These are phyloP conservation scores for Metschnikowia aberdeeniae DNA, from an alignment of 805 yeast species.

Conservation along the genomic window DNA sequence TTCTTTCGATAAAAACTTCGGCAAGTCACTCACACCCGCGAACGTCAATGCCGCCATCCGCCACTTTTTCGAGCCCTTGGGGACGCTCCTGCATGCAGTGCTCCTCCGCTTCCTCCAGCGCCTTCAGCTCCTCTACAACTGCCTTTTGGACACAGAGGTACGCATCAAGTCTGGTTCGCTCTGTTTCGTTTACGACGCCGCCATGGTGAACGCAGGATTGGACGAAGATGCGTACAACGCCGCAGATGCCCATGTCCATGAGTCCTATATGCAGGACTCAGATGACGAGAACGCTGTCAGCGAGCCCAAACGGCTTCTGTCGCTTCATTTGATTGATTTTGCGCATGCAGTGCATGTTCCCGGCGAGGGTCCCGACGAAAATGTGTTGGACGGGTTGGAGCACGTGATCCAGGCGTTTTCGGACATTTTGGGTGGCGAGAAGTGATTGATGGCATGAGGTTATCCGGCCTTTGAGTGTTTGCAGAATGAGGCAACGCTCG, in stretches of 20 bases:
- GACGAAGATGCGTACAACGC: slow-evolving; percentile 11
- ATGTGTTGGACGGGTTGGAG: slow-evolving; percentile 65
- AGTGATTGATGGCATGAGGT: no score
- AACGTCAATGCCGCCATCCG: slow-evolving; percentile 45
- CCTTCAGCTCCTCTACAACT: slow-evolving; percentile 61
- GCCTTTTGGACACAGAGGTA: slow-evolving; percentile 58
- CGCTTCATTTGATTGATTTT: slow-evolving; percentile 75
- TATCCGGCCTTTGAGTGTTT: no score
- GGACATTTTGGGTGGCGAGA: not conserved
- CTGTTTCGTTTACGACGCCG: slow-evolving; percentile 71
- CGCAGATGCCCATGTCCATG: slow-evolving; percentile 26
- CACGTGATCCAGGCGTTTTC: slow-evolving; percentile 49
- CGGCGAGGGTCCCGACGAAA: slow-evolving; percentile 68
- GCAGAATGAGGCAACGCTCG: no score
- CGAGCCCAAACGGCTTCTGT: slow-evolving; percentile 23
- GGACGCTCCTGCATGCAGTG: slow-evolving; percentile 24
- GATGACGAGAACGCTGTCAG: slow-evolving; percentile 22
- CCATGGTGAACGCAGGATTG: slow-evolving; percentile 42
- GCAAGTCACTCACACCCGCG: slow-evolving; percentile 50
- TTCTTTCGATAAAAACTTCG: slow-evolving; percentile 63
- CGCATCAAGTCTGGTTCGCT: slow-evolving; percentile 70
- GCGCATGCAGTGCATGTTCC: slow-evolving; percentile 74
- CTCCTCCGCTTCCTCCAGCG: slow-evolving; percentile 50
- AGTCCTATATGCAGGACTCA: slow-evolving; percentile 19
- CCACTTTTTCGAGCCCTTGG: slow-evolving; percentile 40